Percentiles rank a stretch among this genome's conserved stretches.
These are phyloP conservation scores for Laetiporus sulphureus DNA, from an alignment of 1,284 basidiomycete species.

Conservation along the genomic window DNA sequence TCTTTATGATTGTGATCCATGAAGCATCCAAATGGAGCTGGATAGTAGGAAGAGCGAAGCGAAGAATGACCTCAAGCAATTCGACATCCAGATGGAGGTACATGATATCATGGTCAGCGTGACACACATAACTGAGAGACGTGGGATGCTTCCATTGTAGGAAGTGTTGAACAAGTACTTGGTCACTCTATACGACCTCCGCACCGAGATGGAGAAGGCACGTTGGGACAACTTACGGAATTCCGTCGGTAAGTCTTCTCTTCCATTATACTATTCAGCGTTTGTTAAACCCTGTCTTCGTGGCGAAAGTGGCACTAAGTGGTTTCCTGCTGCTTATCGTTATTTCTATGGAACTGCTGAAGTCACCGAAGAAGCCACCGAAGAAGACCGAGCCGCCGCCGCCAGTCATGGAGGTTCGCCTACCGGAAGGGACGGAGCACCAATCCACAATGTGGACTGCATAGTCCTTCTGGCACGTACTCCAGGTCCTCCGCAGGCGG, in stretches of 20 bases:
- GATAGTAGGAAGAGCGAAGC: constrained; percentile 92
- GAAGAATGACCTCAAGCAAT: constrained; percentile 81
- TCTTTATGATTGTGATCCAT: too few relatives aligned
- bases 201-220: constrained; percentile 81
- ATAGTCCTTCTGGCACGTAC: too few relatives aligned
- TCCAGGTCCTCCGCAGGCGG: constrained; percentile 1
- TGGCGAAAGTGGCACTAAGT: constrained; percentile 46
- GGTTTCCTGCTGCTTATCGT: constrained; percentile 63
- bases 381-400: constrained; percentile 31
- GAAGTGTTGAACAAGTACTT: constrained; percentile 85
- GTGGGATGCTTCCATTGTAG: constrained; percentile 31
- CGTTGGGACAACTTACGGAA: constrained; percentile 91
- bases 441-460: constrained; percentile 21
- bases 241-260: constrained; percentile 61
- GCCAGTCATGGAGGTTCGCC: constrained; percentile 17
- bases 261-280: neutral
- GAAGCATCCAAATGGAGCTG: constrained; percentile 90
- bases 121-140: neutral
- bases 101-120: constrained; percentile 10
- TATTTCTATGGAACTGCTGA: constrained; percentile 57
- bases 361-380: constrained; percentile 11
- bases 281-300: neutral
- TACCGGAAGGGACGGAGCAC: constrained; percentile 17
- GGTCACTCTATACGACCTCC: constrained; percentile 78
- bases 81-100: constrained; percentile 89